Evolutionary conservation across 352 stramenopile species (phyloP), one percentile per base, ranked within the genome.

Genomic region (Phytophthora chlamydospora): DNA sequence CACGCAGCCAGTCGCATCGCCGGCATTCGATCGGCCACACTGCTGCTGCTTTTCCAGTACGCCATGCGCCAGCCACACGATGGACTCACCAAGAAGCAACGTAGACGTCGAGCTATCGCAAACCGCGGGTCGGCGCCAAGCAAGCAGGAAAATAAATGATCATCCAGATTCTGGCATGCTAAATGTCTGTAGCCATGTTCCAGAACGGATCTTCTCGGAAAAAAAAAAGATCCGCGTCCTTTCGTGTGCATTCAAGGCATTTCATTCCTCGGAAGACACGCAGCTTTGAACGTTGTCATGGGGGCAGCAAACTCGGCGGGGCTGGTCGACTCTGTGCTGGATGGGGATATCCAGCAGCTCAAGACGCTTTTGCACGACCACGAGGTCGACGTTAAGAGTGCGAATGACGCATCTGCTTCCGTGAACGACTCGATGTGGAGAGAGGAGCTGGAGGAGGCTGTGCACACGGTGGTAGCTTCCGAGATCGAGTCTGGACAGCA

Each of bases 1-100:
- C 85, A 97, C 54, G 96, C 97, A 13, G 97, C 97, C 13, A 97
- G 87, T 47, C 89, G 97, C 57, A 98, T 99, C 52, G 95, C 91
- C 35, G 96, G 96, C 33, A 76, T 93, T 43, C 85, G 85, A 5
- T 93, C 85, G 29, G 73, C 85, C 38, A 93, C 85, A 17, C 67
- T 93, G 27, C 65, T 93, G 66, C 62, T 93, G 41, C 54, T 93
- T 10, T 91, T 90, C 46, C 85, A 93, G 40, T 83, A 80, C 50
- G 82, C 83, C 0, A 87, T 85, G 66, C 82, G 82, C 27, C 67
- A 81, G 27, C 48, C 54, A 0, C 52, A 58, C 14, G 66, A 69
- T 21, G 54, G 48, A 52, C 38, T 55, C 32, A 71, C 63, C 3
- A 72, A 66, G 45, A 70, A 74, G 31, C 62, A 75, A 17, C 61